Evolutionary conservation across 2,329 filamentous ascomycete species (phyloP).

Genomic region (Plenodomus lindquistii): DNA sequence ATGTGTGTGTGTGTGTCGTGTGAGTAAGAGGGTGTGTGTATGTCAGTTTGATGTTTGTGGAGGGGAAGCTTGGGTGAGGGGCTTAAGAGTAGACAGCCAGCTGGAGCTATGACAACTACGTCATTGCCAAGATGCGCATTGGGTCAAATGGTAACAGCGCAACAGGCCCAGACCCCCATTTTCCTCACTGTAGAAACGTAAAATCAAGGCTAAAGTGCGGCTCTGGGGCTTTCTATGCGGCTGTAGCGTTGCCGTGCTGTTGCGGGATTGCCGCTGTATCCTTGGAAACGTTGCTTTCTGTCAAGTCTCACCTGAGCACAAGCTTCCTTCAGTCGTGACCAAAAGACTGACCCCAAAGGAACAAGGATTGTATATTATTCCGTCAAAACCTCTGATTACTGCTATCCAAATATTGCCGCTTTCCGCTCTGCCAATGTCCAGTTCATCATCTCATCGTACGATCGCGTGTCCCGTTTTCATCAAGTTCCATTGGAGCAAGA

Average conservation of each 20-base stretch:
- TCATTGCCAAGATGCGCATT: slow-evolving; percentile 33
- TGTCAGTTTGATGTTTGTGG: neutral
- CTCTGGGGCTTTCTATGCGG: neutral
- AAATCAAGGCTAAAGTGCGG: neutral
- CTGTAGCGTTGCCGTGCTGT: neutral
- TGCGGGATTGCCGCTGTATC: neutral
- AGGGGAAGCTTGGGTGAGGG: slow-evolving; percentile 39
- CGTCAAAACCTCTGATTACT: slow-evolving; percentile 12
- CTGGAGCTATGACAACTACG: slow-evolving; percentile 32
- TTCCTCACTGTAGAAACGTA: neutral
- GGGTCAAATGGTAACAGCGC: neutral
- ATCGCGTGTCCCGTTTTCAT: slow-evolving; percentile 19
- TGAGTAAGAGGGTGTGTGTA: neutral
- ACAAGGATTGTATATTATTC: neutral
- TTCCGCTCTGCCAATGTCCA: slow-evolving; percentile 14
- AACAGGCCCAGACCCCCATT: neutral
- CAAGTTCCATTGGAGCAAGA: too few relatives aligned
- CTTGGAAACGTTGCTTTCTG: too few relatives aligned
- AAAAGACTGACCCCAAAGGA: neutral
- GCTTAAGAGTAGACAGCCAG: slow-evolving; percentile 29
- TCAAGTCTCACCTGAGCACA: neutral
- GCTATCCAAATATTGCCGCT: slow-evolving; percentile 24
- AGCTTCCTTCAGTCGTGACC: neutral
- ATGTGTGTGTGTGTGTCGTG: neutral
- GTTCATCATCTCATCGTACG: slow-evolving; percentile 13